Evolutionary conservation across 148 eudicot genomes (phyloP).

Genomic region (Camellia japonica): DNA sequence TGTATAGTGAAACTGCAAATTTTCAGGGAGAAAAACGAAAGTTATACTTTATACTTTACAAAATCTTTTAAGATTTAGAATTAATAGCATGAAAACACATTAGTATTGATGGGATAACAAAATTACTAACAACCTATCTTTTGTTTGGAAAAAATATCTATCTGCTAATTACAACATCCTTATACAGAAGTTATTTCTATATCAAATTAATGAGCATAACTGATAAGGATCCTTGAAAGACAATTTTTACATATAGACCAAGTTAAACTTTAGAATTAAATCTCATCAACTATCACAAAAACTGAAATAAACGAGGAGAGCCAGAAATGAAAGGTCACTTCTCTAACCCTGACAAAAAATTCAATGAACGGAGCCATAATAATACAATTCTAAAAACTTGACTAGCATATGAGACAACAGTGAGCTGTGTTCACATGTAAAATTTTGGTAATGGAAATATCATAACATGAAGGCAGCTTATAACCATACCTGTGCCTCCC

Average conservation of each 20-base stretch:
- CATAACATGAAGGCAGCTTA: not conserved
- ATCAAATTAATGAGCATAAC: no score
- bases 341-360: not conserved
- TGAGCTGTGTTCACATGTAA: not conserved
- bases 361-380: not conserved
- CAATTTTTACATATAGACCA: not conserved
- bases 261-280: not conserved
- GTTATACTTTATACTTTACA: not conserved
- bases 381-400: not conserved
- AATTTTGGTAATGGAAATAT: not conserved
- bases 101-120: not conserved
- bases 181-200: not conserved
- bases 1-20: slow-evolving; percentile 79
- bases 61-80: not conserved
- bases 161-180: not conserved
- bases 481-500: slow-evolving; percentile 73
- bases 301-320: not conserved
- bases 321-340: not conserved
- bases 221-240: no score
- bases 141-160: not conserved
- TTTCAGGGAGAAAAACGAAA: not conserved
- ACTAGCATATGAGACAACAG: not conserved
- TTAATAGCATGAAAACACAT: not conserved
- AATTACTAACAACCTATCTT: no score
- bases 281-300: not conserved